Conservation (phyloP, 192 early-diverging fungal species). For the Phlyctochytrium arcticum region DNA sequence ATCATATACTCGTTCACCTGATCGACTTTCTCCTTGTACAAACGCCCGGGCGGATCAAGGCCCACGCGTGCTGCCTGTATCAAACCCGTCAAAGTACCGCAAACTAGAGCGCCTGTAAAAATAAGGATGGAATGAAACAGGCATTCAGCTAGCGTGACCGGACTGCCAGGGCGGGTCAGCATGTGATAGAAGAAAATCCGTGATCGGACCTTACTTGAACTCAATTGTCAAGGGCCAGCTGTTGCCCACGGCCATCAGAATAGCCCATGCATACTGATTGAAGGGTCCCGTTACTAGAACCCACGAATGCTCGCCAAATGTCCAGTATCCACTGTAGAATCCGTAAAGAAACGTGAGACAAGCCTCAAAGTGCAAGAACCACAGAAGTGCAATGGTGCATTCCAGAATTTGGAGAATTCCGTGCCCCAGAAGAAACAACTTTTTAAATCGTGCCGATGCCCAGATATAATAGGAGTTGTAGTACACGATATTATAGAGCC, state of each 20-base stretch:
- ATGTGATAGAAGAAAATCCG: neutral
- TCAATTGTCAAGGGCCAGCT: conserved; percentile 16
- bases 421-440: neutral
- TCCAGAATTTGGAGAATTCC: neutral
- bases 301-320: neutral
- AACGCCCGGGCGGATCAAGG: conserved; percentile 2
- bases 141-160: neutral
- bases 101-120: conserved; percentile 15
- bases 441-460: neutral
- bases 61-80: conserved; percentile 11
- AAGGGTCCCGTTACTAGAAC: neutral
- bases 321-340: neutral
- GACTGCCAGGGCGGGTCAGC: neutral
- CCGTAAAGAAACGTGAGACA: conserved; percentile 15
- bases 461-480: neutral
- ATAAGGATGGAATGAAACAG: conserved; percentile 5
- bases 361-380: conserved; percentile 8
- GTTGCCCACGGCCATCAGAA: conserved; percentile 15
- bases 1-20: conserved; percentile 41
- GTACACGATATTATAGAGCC: neutral
- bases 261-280: conserved; percentile 5
- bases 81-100: conserved; percentile 5
- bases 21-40: conserved; percentile 35
- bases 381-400: neutral
- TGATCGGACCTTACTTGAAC: neutral